These are phyloP conservation scores for Graphium sp. DNA, from an alignment of 2,329 filamentous ascomycete species.

Conservation along the genomic window DNA sequence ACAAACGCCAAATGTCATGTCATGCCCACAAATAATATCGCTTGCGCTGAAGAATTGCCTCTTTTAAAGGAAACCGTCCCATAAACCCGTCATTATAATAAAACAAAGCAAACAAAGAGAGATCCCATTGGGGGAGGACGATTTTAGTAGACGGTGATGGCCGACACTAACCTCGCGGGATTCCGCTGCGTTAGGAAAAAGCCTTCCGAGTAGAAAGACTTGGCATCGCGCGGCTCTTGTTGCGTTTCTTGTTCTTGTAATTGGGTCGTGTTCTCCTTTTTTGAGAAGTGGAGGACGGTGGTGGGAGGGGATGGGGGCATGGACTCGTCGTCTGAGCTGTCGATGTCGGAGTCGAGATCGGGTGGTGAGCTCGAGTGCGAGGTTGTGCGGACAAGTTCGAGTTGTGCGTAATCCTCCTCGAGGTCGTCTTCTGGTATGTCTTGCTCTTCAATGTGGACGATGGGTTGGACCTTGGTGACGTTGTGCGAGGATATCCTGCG, in stretches of 20 bases:
- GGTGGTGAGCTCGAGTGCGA: slow-evolving; percentile 52
- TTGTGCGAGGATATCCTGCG: slow-evolving; percentile 20
- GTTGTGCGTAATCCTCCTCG: slow-evolving; percentile 47
- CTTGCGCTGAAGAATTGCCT: slow-evolving; percentile 3
- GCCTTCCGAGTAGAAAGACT: slow-evolving; percentile 30
- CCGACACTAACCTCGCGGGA: slow-evolving; percentile 30
- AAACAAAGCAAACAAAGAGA: slow-evolving; percentile 1
- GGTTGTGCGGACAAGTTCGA: slow-evolving; percentile 50
- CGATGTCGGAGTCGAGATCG: slow-evolving; percentile 52
- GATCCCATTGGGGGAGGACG: slow-evolving; percentile 1
- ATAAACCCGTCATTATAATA: slow-evolving; percentile 5
- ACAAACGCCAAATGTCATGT: neutral
- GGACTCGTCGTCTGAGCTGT: slow-evolving; percentile 53
- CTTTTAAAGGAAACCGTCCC: slow-evolving; percentile 4
- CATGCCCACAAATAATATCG: slow-evolving; percentile 4
- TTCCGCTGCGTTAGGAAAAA: slow-evolving; percentile 36
- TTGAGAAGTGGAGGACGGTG: slow-evolving; percentile 38
- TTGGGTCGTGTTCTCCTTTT: slow-evolving; percentile 31
- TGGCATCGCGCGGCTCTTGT: slow-evolving; percentile 10
- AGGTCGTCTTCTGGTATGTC: slow-evolving; percentile 34
- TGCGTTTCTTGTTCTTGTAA: slow-evolving; percentile 19
- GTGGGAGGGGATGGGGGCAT: slow-evolving; percentile 56
- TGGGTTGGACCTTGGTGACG: slow-evolving; percentile 20
- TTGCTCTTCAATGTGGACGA: slow-evolving; percentile 20
- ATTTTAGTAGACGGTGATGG: slow-evolving; percentile 38